Percentiles rank a stretch among this genome's conserved stretches.
Conservation (phyloP, 2,329 filamentous ascomycete species). For the Aspergillus ruber region DNA sequence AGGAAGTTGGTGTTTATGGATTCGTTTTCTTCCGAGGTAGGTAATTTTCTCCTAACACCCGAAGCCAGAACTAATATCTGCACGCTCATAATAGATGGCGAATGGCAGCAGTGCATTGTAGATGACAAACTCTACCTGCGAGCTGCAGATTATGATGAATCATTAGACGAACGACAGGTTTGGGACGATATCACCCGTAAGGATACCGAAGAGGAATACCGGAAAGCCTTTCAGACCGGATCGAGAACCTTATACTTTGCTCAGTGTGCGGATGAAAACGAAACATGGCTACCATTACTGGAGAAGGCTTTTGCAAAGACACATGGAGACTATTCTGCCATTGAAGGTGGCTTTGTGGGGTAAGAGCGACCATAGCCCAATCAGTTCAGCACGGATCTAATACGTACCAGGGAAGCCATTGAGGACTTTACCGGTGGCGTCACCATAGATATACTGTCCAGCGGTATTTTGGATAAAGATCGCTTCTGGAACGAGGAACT, state of each 20-base stretch:
- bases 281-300: conserved; percentile 74
- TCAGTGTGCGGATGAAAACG: conserved; percentile 66
- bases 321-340: conserved; percentile 70
- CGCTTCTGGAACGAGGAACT: conserved; percentile 79
- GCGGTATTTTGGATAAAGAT: conserved; percentile 57
- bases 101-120: conserved; percentile 87
- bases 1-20: conserved; percentile 72
- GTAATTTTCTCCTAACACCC: conserved; percentile 2
- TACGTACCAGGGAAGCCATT: conserved; percentile 43
- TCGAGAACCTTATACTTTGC: conserved; percentile 74
- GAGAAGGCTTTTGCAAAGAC: conserved; percentile 83
- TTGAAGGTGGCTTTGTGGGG: conserved; percentile 67
- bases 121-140: conserved; percentile 86
- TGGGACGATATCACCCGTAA: conserved; percentile 69
- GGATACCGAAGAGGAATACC: conserved; percentile 65
- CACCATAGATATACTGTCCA: conserved; percentile 41
- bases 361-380: conserved; percentile 19
- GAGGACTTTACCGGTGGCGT: conserved; percentile 53
- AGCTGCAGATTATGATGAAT: conserved; percentile 75
- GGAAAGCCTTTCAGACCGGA: conserved; percentile 64
- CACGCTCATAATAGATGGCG: conserved; percentile 53
- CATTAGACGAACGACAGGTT: conserved; percentile 65
- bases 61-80: background rate
- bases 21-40: conserved; percentile 71
- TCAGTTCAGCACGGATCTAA: background rate